These are phyloP conservation scores for Massariosphaeria phaeospora DNA, from an alignment of 495 filamentous ascomycete species.

Conservation along the genomic window DNA sequence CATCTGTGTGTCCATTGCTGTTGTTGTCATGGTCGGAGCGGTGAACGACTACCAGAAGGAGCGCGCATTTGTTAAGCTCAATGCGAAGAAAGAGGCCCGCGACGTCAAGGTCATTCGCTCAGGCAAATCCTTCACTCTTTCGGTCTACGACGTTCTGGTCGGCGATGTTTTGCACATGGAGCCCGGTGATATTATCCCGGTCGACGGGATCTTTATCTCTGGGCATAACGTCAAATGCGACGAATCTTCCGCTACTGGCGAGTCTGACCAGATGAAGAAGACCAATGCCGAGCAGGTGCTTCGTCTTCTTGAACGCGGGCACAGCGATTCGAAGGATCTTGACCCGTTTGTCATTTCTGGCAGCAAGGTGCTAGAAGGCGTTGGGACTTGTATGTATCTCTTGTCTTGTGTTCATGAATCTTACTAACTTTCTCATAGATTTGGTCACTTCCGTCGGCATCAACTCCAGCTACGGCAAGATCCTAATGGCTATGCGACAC, in stretches of 20 bases:
- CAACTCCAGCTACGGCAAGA: slow-evolving; percentile 83
- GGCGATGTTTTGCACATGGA: slow-evolving; percentile 81
- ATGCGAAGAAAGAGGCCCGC: slow-evolving; percentile 50
- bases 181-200: slow-evolving; percentile 70
- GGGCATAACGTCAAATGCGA: slow-evolving; percentile 59
- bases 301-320: slow-evolving; percentile 63
- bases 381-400: no score
- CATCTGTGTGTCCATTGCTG: slow-evolving; percentile 43
- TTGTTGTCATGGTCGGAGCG: slow-evolving; percentile 45
- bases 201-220: slow-evolving; percentile 40
- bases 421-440: no score
- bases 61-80: slow-evolving; percentile 45
- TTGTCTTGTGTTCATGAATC: no score
- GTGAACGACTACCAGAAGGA: slow-evolving; percentile 47
- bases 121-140: slow-evolving; percentile 69
- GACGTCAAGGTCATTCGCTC: slow-evolving; percentile 71
- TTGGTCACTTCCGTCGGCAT: slow-evolving; percentile 76
- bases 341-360: slow-evolving; percentile 95
- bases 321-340: slow-evolving; percentile 68
- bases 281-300: slow-evolving; percentile 73
- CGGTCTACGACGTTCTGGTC: slow-evolving; percentile 72
- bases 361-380: slow-evolving; percentile 84
- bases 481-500: slow-evolving; percentile 87
- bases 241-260: slow-evolving; percentile 64
- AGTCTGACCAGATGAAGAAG: slow-evolving; percentile 66